Base-by-base conservation (phyloP, 140 eudicot genomes). In the Senecio squalidus region DNA sequence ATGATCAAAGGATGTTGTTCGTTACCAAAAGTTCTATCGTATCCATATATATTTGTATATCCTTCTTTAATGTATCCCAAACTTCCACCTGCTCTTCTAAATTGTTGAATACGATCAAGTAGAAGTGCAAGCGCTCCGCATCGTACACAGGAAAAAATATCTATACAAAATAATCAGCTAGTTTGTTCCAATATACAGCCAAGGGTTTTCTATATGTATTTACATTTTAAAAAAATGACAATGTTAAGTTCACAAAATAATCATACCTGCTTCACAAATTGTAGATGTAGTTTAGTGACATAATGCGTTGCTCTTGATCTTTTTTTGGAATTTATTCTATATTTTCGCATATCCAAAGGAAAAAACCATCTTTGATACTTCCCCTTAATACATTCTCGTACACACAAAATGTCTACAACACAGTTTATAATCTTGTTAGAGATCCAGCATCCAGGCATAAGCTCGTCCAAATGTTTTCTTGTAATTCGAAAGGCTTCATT, bases 131-230 rank as follows among this genome's bases (percentile, higher is more conserved):
- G 23, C 14, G n/a, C n/a, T n/a, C n/a, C n/a, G n/a, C 0, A 0
- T 22, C 38, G 34, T 30, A 11, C 23, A 14, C 0, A 36, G 36
- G 36, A 24, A 36, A 58, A 58, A 58, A 57, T 3, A 39, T 23
- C 38, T 38, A 39, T 39, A 38, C 22, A 9, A n/a, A 39, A 14
- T 3, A 13, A 38, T 58, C 36, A 58, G 2, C 50, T 39, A 58
- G 64, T 58, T 58, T 22, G 64, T 36, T 58, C 64, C 64, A 58
- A 58, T 39, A 58, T 39, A 58, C 64, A 58, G 34, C 34, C 34
- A 58, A 58, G 64, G 24, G 64, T 24, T 38, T 58, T 6, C 7
- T 9, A 56, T 56, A 33, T 55, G 9, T 55, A 30, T n/a, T n/a
- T n/a, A n/a, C n/a, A n/a, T n/a, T n/a, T n/a, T n/a, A n/a, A n/a